phyloP scores from a whole-genome alignment of 257 asterid genomes.

The Paraleonurus japonicus region DNA sequence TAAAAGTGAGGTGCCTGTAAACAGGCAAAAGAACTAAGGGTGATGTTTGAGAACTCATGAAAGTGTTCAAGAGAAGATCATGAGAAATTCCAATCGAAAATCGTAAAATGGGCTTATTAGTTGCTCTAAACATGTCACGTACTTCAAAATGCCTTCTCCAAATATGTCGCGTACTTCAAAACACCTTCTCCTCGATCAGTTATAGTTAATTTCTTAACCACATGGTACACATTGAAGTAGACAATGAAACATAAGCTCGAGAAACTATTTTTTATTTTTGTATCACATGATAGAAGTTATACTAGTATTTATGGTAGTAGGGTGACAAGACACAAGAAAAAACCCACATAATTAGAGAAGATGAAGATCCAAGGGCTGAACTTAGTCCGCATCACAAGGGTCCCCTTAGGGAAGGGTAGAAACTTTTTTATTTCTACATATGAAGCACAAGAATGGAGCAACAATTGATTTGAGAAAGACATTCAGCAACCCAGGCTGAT shows the following conservation, averaged over 20 bases:
- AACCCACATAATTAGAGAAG: no score
- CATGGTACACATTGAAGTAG: not conserved
- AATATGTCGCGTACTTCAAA: not conserved
- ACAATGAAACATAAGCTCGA: not conserved
- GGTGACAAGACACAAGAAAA: not conserved
- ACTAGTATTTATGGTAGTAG: not conserved
- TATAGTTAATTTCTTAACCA: not conserved
- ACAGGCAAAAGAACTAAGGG: not conserved
- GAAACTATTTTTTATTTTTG: not conserved
- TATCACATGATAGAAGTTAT: not conserved
- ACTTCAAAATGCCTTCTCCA: not conserved
- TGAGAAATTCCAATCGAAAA: not conserved
- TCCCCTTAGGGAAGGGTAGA: not conserved
- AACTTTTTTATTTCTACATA: not conserved
- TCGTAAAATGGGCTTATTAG: not conserved
- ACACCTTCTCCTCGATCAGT: not conserved
- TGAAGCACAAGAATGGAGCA: not conserved
- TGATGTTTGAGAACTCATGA: not conserved
- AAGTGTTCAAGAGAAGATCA: not conserved
- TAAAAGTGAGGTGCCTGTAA: conserved; percentile 18
- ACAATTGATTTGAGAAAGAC: not conserved
- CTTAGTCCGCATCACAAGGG: not conserved
- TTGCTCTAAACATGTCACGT: not conserved
- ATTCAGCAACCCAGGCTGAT: not conserved
- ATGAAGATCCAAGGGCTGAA: no score